phyloP scores from a whole-genome alignment of 192 early-diverging fungal genomes.

The Coemansia sp. region DNA sequence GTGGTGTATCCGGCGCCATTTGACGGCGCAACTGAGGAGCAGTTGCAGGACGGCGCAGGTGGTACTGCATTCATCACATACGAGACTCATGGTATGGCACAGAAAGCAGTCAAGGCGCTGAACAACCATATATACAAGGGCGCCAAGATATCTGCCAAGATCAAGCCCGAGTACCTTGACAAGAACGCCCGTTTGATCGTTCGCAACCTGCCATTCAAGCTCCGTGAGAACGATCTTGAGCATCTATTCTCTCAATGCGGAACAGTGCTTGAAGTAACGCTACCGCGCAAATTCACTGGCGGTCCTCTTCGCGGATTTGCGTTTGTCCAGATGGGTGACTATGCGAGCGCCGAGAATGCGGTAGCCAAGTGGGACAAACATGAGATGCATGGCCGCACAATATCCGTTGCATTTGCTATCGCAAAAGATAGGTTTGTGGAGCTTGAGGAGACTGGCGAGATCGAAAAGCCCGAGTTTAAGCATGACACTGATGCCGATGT shows the following conservation, averaged over 20 bases:
- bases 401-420: slow-evolving; percentile 86
- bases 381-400: slow-evolving; percentile 68
- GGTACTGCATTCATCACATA: slow-evolving; percentile 48
- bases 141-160: slow-evolving; percentile 55
- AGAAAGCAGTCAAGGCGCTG: slow-evolving; percentile 63
- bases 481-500: slow-evolving; percentile 20
- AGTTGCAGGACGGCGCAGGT: slow-evolving; percentile 49
- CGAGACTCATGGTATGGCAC: slow-evolving; percentile 38
- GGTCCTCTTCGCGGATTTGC: slow-evolving; percentile 87
- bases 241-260: slow-evolving; percentile 69
- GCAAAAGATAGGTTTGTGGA: slow-evolving; percentile 73
- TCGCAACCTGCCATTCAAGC: slow-evolving; percentile 82
- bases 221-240: slow-evolving; percentile 66
- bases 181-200: slow-evolving; percentile 82
- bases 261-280: slow-evolving; percentile 66
- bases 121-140: slow-evolving; percentile 80
- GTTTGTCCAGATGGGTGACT: slow-evolving; percentile 83
- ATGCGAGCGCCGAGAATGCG: slow-evolving; percentile 70
- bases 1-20: slow-evolving; percentile 64
- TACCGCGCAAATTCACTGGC: slow-evolving; percentile 74
- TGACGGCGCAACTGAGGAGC: slow-evolving; percentile 38
- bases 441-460: slow-evolving; percentile 62
- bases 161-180: slow-evolving; percentile 54
- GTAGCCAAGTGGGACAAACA: slow-evolving; percentile 73
- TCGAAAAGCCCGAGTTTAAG: slow-evolving; percentile 47